Percentiles rank a stretch among this genome's conserved stretches.
These are phyloP conservation scores for Aspergillus phoenicis DNA, from an alignment of 2,329 filamentous ascomycete genomes.

Conservation along the genomic window DNA sequence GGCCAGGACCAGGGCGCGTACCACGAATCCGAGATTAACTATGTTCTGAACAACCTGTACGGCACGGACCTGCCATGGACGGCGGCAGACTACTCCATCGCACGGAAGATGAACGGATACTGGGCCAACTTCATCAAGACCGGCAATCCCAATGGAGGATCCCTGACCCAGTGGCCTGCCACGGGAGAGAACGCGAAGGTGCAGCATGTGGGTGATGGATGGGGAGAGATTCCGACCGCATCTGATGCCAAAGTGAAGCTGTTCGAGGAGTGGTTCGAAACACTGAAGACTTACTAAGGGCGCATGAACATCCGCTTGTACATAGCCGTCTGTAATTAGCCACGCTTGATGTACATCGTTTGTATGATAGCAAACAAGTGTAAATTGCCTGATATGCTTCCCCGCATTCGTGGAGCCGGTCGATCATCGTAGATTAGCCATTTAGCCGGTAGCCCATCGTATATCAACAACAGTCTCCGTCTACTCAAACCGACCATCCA, in stretches of 20 bases:
- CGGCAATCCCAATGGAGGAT: slow-evolving; percentile 33
- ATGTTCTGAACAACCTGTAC: slow-evolving; percentile 35
- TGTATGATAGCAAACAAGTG: not conserved
- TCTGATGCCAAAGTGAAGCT: not conserved
- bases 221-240: slow-evolving; percentile 4
- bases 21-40: slow-evolving; percentile 34
- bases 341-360: not conserved
- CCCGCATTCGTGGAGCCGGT: not conserved
- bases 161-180: not conserved
- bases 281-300: not conserved
- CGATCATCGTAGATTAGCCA: slow-evolving; percentile 3
- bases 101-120: slow-evolving; percentile 30
- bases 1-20: slow-evolving; percentile 28
- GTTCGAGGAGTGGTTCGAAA: not conserved
- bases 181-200: not conserved
- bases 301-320: not conserved
- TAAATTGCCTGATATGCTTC: not conserved
- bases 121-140: slow-evolving; percentile 36
- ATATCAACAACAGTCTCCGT: not conserved
- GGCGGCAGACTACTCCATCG: slow-evolving; percentile 27
- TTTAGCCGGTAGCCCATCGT: not conserved
- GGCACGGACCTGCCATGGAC: slow-evolving; percentile 24
- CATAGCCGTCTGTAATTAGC: not conserved
- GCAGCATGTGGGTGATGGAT: slow-evolving; percentile 13
- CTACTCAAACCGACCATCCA: too few relatives aligned